Evolutionary conservation across 1,284 basidiomycete genomes (phyloP), one percentile per base, ranked within the genome.

Genomic region (Flammula alnicola): DNA sequence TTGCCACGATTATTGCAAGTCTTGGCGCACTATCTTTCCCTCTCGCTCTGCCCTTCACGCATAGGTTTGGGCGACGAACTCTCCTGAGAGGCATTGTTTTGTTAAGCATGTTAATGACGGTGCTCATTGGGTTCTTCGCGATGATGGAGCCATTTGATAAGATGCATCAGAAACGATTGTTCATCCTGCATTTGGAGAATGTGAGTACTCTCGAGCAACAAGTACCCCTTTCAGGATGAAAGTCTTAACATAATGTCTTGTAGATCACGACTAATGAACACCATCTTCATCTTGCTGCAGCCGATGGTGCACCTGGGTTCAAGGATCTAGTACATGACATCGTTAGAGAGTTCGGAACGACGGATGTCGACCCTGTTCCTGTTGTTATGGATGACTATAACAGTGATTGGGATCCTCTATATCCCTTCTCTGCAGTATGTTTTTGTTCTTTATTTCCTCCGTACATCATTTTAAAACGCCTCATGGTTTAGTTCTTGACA

Each of bases 111-210:
- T 45, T 77, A 6, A 80, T 81, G 0, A 72, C 74, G 0, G 64
- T 81, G 3, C 63, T 78, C 12, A 83, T 87, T 49, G 78, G 85
- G 0, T 75, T 89, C 47, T 89, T 88, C 57, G 75, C 83, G 2
- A 66, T 69, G 53, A 77, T 84, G 59, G 71, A 72, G 8, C 83
- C 88, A 0, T 99, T 95, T 65, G 93, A 98, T 63, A 67, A 63
- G 10, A 83, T 83, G 74, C 95, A 98, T 66, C 96, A 95, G 54
- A 94, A 95, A 69, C 76, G 96, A 44, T 57, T 97, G 35, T 95
- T 91, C 59, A 79, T 95, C 17, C 73, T 98, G 49, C 89, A 95
- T 65, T 80, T 86, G 58, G 93, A 96, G 70, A 95, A 98, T 66
- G 91, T 93, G 60, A 60, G 85, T 71, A 5, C n/a, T 17, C 47